phyloP scores from a whole-genome alignment of 2,329 filamentous ascomycete genomes.

The Tolypocladium ophioglossoides region DNA sequence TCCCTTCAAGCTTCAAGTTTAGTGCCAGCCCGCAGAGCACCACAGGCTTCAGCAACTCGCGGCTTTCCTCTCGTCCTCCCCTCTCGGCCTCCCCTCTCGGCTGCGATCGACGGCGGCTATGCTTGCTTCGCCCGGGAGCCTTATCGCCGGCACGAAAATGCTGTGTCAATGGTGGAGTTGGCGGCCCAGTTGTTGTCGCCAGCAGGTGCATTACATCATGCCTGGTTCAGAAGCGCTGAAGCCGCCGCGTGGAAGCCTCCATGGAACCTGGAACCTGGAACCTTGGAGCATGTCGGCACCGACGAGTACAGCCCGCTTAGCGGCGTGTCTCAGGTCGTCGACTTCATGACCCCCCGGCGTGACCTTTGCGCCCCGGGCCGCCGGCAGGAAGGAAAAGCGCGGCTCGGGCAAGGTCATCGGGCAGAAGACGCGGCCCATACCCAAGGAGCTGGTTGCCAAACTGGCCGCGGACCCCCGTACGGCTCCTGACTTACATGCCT shows the following conservation, averaged over 20 bases:
- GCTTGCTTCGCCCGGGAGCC: neutral
- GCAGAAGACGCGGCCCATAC: neutral
- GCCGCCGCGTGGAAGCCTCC: conserved; percentile 36
- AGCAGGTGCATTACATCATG: neutral
- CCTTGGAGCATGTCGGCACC: conserved; percentile 24
- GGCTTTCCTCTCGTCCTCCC: neutral
- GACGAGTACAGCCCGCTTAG: conserved; percentile 30
- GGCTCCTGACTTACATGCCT: no score
- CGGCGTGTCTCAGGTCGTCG: conserved; percentile 24
- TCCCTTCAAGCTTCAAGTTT: neutral
- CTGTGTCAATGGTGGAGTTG: neutral
- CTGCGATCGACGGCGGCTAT: neutral
- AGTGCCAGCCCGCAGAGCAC: neutral
- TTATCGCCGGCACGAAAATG: neutral
- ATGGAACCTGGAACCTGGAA: conserved; percentile 13
- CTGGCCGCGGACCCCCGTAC: neutral
- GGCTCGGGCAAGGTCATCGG: neutral
- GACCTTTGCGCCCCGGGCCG: neutral
- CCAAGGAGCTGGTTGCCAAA: neutral
- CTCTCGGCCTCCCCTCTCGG: neutral
- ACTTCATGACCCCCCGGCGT: conserved; percentile 31
- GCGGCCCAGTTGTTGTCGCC: neutral
- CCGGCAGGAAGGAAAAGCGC: neutral
- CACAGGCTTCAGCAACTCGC: neutral
- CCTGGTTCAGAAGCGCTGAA: conserved; percentile 38